These are phyloP conservation scores for Penicillium sp. DNA, from an alignment of 2,329 filamentous ascomycete genomes.

Conservation along the genomic window DNA sequence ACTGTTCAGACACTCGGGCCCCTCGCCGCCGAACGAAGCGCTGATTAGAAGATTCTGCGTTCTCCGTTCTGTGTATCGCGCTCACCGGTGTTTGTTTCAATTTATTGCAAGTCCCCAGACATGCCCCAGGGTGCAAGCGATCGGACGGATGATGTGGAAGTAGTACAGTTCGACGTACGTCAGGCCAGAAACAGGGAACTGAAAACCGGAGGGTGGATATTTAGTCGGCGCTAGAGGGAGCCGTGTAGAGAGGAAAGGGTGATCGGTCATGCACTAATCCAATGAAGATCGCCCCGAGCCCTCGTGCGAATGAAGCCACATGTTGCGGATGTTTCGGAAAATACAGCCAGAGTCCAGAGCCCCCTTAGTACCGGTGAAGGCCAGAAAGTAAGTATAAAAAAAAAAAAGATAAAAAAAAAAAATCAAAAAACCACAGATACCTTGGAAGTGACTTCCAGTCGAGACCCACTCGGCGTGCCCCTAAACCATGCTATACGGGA, in stretches of 20 bases:
- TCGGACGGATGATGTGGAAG: not conserved
- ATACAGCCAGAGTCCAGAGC: not conserved
- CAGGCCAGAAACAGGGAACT: slow-evolving; percentile 23
- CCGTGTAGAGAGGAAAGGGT: not conserved
- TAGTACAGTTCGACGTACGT: slow-evolving; percentile 19
- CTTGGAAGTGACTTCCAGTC: slow-evolving; percentile 7
- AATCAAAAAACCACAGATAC: not conserved
- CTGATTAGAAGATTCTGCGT: not conserved
- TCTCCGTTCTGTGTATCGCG: not conserved
- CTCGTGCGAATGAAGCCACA: slow-evolving; percentile 12
- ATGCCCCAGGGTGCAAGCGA: not conserved
- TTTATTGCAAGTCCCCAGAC: not conserved
- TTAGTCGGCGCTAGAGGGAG: slow-evolving; percentile 2
- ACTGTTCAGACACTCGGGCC: not conserved
- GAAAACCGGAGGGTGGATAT: slow-evolving; percentile 9
- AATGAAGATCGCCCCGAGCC: slow-evolving; percentile 7
- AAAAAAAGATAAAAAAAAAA: slow-evolving; percentile 1
- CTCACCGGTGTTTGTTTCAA: not conserved
- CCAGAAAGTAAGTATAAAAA: not conserved
- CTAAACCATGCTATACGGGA: slow-evolving; percentile 15
- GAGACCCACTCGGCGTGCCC: slow-evolving; percentile 17
- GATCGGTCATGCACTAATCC: slow-evolving; percentile 4
- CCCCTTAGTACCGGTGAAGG: not conserved
- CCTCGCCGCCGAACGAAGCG: not conserved
- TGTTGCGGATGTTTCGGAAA: slow-evolving; percentile 4